Base-by-base conservation (phyloP, 2,329 filamentous ascomycete species). In the Elsinoe necatrix region DNA sequence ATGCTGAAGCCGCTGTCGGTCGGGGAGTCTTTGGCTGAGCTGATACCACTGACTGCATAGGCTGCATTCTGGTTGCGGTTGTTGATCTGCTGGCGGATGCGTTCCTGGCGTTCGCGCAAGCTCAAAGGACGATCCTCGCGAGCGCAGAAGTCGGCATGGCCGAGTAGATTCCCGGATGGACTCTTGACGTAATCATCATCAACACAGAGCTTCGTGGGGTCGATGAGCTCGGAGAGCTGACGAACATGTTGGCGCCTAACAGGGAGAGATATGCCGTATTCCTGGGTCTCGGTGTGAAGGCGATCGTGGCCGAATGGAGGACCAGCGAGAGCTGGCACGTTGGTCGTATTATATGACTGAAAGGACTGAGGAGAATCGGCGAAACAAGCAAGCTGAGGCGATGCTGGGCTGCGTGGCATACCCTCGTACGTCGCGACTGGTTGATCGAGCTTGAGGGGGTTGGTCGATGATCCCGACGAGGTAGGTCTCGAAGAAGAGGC, bases 51-150 rank as follows among this genome's bases (percentile, higher is more conserved):
- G 4, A 55, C 52, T 12, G 52, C 52, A 23, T 55, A 55, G 9
- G 37, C 7, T n/a, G 16, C n/a, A 18, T 16, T 45, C 23, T 27
- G 39, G 8, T 20, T 42, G n/a, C 35, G 41, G 37, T 25, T 42
- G 37, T 35, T 43, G 31, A 57, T 20, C 37, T 41, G n/a, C 18
- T 58, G 57, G 8, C 51, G 43, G 21, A 72, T 71, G 12, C 59
- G 61, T 58, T 68, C 62, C 60, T 71, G 69, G 16, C 70, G 63
- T 62, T 72, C 70, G 25, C 66, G 60, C 42, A 72, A 63, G 34
- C 66, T 66, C 27, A 63, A 50, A 1, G 69, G 69, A 4, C 70
- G 66, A 57, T 66, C 63, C 2, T 60, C 59, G 27, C 64, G 64
- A 7, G 43, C 57, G 8, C 63, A 57, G 52, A 62, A 67, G 29